Base-by-base conservation (phyloP, 1,284 basidiomycete genomes). In the Ceratobasidium sp. region DNA sequence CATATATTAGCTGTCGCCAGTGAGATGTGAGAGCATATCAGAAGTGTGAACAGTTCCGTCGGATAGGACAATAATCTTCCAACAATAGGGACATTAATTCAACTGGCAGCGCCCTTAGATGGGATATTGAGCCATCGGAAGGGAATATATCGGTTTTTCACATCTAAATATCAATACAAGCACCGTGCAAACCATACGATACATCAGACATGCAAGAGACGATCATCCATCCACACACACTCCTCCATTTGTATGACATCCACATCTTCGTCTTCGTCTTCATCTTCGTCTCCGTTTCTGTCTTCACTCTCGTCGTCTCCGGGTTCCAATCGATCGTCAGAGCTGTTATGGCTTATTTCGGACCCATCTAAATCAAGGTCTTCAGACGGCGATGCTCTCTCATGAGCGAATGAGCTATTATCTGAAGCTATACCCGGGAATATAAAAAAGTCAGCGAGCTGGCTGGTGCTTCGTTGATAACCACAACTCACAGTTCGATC, bases 11-110 rank as follows among this genome's bases (percentile, higher is more conserved):
- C n/a, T 56, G 29, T 14, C 54, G 54, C 54, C 54, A 56, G 54
- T 31, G 54, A 56, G 29, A 56, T 31, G n/a, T 56, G 54, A 31
- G 54, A 56, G 54, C 54, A 56, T 8, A 31, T 56, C 29, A 56
- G 54, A 14, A 31, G 54, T 8, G 54, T 31, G 15, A 31, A 29
- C 29, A 31, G 11, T 19, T 56, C 54, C 29, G 14, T 19, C 29
- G 27, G 24, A 31, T 56, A 14, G 27, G 24, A 31, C n/a, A n/a
- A 56, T 3, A 56, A 17, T 56, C 14, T 31, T 1, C n/a, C 27
- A 31, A 56, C 27, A 7, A 56, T 31, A 19, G 36, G n/a, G 11
- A 56, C 36, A 15, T 33, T 15, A n/a, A 33, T 27, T 57, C 54
- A 33, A 33, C 31, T 33, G 54, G 29, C 24, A 56, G 36, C 29